Evolutionary conservation across 345 rosid genomes (phyloP), one percentile per base, ranked within the genome.

Genomic region (Ceriops decandra): DNA sequence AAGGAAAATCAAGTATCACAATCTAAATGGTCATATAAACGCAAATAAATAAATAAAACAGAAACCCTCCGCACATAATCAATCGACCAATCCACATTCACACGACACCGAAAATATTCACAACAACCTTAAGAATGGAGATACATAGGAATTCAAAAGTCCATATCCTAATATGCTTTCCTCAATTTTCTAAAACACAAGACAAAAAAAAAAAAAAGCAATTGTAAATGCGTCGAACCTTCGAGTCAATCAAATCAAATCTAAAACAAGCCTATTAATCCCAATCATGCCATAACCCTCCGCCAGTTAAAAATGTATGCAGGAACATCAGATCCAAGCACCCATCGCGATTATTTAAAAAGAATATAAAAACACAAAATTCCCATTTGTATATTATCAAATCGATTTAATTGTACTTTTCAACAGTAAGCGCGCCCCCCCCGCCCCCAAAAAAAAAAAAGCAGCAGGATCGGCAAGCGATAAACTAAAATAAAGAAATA

Each of bases 261-360:
- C 57, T 17, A 59, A 52, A 19, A 38, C 63, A 33, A 28, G 30
- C 46, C 22, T 13, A 54, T 31, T 1, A 52, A 0, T 62, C 2
- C 20, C 61, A 10, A 33, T 15, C 49, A 42, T 0, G 17, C 5
- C 49, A 11, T 42, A 13, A 42, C 3, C 49, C 49, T 42, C 42
- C 30, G 10, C 53, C 64, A 46, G 19, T 11, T 32, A 13, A 59
- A 33, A 10, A 68, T 0, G 63, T 28, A 65, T 0, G 49, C 49
- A 49, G 31, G 31, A 51, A 20, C 61, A 77, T 54, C 72, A 75
- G 86, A 79, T 76, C 79, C 75, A 70, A 61, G 52, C 33, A 67
- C 62, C 68, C 52, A 77, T 46, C 9, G 74, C 57, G 4, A 68
- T 52, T 11, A 42, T 42, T 7, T 7, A 33, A 33, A 33, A 7